Percentiles rank a stretch among this genome's conserved stretches.
Evolutionary conservation across 2,329 filamentous ascomycete genomes (phyloP).

Genomic region (Malbranchea zuffiana): DNA sequence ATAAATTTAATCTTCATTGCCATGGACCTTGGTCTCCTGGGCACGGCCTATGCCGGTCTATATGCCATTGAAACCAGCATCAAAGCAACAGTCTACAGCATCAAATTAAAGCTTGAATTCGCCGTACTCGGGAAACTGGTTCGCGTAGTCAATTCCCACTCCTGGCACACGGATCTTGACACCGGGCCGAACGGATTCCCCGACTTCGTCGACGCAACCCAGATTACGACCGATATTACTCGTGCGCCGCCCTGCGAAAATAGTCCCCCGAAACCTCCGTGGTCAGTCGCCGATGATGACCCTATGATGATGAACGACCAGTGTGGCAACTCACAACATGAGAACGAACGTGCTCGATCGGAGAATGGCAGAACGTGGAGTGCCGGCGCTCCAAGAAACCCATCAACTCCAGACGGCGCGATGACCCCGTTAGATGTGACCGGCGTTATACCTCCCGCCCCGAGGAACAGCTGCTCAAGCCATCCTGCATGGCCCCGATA

Average conservation of each 20-base stretch:
- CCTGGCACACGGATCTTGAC: conserved; percentile 30
- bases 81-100: conserved; percentile 39
- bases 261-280: conserved; percentile 11
- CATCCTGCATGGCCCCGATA: conserved; percentile 1
- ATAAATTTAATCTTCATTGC: conserved; percentile 41
- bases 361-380: conserved; percentile 1
- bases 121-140: conserved; percentile 38
- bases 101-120: conserved; percentile 43
- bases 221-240: conserved; percentile 34
- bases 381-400: not conserved
- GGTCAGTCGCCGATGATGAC: conserved; percentile 6
- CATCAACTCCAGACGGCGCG: conserved; percentile 4
- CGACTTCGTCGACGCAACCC: conserved; percentile 37
- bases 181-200: conserved; percentile 27
- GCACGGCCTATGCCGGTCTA: conserved; percentile 34
- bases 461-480: conserved; percentile 1
- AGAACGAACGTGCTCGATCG: not conserved
- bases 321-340: not conserved
- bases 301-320: conserved; percentile 1
- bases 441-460: conserved; percentile 9
- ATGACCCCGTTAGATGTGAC: conserved; percentile 6
- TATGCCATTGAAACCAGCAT: conserved; percentile 40
- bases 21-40: conserved; percentile 36
- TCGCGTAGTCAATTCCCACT: conserved; percentile 30
- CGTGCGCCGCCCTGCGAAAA: conserved; percentile 20